A percentile compares a stretch with the other conserved stretches of the same genome.
Conservation (phyloP, 768 basidiomycete species). For the Botryobasidium botryosum region DNA sequence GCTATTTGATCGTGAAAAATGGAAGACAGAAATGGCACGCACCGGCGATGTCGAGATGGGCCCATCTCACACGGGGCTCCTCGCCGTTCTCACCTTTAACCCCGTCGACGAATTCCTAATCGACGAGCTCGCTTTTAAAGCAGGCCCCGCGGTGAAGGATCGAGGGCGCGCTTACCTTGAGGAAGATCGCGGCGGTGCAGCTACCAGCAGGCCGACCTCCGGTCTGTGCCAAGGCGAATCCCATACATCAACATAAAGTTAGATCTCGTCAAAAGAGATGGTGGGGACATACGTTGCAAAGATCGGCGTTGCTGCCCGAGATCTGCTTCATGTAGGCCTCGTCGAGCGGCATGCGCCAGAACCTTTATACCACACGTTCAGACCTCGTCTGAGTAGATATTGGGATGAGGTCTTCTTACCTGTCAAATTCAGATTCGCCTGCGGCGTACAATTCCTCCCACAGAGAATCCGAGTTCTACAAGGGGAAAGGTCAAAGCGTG, state of each 20-base stretch:
- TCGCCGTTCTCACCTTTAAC: constrained; percentile 49
- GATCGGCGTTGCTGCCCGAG: constrained; percentile 57
- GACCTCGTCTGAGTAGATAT: no score
- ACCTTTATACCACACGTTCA: no score
- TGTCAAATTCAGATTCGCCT: constrained; percentile 58
- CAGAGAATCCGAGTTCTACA: constrained; percentile 47
- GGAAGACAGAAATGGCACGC: not conserved
- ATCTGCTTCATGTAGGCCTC: constrained; percentile 70
- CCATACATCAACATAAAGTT: not conserved
- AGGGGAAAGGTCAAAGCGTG: no score
- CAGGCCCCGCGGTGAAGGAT: not conserved
- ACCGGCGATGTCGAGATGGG: constrained; percentile 68
- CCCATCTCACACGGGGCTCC: constrained; percentile 55
- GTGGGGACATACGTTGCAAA: constrained; percentile 43
- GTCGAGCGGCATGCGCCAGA: constrained; percentile 85
- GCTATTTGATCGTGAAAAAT: no score
- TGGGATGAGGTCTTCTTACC: no score
- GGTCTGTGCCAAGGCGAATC: constrained; percentile 24
- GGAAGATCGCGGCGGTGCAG: constrained; percentile 73
- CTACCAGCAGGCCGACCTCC: constrained; percentile 59
- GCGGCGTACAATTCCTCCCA: constrained; percentile 55
- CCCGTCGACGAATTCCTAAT: constrained; percentile 62
- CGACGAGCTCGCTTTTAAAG: constrained; percentile 3
- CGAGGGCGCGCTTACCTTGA: constrained; percentile 28
- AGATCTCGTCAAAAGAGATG: not conserved